Evolutionary conservation across 78 protist species (phyloP).

Genomic region (Mastigamoeba balamuthi): DNA sequence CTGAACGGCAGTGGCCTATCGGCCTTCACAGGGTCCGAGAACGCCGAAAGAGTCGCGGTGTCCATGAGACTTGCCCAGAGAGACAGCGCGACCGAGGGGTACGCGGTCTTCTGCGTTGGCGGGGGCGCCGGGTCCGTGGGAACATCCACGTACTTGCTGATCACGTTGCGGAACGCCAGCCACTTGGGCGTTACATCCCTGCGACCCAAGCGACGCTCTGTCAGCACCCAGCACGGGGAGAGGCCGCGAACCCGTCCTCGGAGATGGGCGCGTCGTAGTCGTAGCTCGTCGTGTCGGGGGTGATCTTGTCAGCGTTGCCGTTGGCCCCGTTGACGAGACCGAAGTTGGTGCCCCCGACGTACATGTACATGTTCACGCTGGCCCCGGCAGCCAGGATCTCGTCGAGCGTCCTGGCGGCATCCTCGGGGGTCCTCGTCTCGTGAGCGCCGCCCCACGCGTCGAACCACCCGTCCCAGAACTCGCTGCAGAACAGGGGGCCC

Average conservation of each 20-base stretch:
- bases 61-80: too few relatives aligned
- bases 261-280: conserved; percentile 26
- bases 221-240: too few relatives aligned
- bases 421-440: background rate
- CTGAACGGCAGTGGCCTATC: background rate
- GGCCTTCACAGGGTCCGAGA: background rate
- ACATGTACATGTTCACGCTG: conserved; percentile 14
- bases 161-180: background rate
- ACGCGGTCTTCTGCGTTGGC: background rate
- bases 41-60: too few relatives aligned
- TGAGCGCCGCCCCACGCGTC: background rate
- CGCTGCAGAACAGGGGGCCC: conserved; percentile 3
- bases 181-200: conserved; percentile 5
- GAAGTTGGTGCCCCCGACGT: conserved; percentile 17
- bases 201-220: background rate
- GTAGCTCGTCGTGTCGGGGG: conserved; percentile 12
- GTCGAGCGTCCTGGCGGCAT: background rate
- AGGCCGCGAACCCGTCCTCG: conserved; percentile 14
- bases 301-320: background rate
- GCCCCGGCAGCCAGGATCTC: background rate
- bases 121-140: background rate
- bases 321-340: conserved; percentile 6
- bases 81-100: background rate
- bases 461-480: conserved; percentile 17
- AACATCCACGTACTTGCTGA: background rate